Conservation (phyloP, 1,139 yeast genomes). For the Torulaspora globosa region DNA sequence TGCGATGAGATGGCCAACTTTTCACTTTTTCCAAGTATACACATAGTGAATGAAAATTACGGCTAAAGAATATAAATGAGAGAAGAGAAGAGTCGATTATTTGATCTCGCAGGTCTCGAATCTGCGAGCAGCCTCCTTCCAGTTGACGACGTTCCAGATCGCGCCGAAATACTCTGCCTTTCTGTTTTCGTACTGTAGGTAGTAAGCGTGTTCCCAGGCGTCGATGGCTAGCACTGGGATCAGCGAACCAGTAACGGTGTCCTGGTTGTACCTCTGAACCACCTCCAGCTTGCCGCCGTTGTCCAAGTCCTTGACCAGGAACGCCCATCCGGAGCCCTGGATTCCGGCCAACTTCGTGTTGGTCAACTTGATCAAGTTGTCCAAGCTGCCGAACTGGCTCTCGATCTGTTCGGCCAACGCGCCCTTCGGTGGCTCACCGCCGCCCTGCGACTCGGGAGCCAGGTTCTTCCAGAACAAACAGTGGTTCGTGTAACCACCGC, state of each 20-base stretch:
- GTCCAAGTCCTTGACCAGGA: slow-evolving; percentile 81
- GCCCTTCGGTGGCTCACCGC: slow-evolving; percentile 72
- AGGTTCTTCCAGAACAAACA: slow-evolving; percentile 86
- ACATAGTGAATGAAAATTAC: not conserved
- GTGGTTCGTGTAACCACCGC: slow-evolving; percentile 92
- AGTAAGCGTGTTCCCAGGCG: slow-evolving; percentile 99
- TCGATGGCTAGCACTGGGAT: slow-evolving; percentile 89
- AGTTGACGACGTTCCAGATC: slow-evolving; percentile 94
- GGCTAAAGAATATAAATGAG: slow-evolving; percentile 5
- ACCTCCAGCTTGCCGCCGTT: slow-evolving; percentile 73
- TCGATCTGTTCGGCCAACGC: slow-evolving; percentile 60
- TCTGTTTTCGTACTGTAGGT: slow-evolving; percentile 91
- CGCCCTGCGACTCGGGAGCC: slow-evolving; percentile 77
- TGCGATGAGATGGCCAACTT: slow-evolving; percentile 8
- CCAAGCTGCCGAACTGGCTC: slow-evolving; percentile 72
- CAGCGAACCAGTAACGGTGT: slow-evolving; percentile 66
- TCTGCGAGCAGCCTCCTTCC: slow-evolving; percentile 84
- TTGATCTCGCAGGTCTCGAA: slow-evolving; percentile 26
- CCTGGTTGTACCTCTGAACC: slow-evolving; percentile 86
- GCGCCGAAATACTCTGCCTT: slow-evolving; percentile 94
- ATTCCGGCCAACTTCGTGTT: slow-evolving; percentile 83
- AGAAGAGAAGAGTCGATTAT: not conserved
- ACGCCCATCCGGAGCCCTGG: slow-evolving; percentile 99
- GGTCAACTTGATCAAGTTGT: slow-evolving; percentile 61
- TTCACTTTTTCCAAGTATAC: not conserved